Evolutionary conservation across 495 filamentous ascomycete genomes (phyloP), one percentile per base, ranked within the genome.

Genomic region (Penicillium bialowiezense): DNA sequence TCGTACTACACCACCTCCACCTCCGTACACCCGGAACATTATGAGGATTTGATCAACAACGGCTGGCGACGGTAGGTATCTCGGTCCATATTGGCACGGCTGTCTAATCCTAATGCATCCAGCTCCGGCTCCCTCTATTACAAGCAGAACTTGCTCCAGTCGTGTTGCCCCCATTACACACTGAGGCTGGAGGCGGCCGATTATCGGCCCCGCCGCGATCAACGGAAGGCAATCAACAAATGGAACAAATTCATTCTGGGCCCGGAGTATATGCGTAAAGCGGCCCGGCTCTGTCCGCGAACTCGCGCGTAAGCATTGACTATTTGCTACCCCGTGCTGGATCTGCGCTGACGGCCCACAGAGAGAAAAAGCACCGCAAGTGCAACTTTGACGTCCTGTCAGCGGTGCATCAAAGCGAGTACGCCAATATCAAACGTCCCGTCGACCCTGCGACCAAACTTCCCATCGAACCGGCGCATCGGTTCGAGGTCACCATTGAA

Each of bases 121-220:
- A 40, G 34, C 36, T 88, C 86, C 33, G 86, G 86, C 7, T 81
- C 75, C n/a, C 73, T 92, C n/a, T 79, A 96, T 55, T 98, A 98
- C 74, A 90, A 93, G 56, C 93, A 90, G 45, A 90, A 97, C 67
- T 81, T 85, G 58, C 78, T 71, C 37, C 71, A 83, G 46, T 88
- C 90, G 47, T 98, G 93, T 61, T 98, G 93, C 63, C 90, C 91
- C n/a, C 90, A 96, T 53, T 96, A 97, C 65, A 95, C 91, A 1
- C 84, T 97, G 54, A 85, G 93, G 44, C 76, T 97, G 38, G 85
- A 92, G 62, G 86, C 84, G 5, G 65, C 75, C 9, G 71, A 73
- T 31, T 93, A 88, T 68, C 81, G 82, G 56, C 70, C 92, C 36
- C 75, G 81, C 40, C 86, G 81, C 66, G 88, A 91, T 59, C 95